A percentile compares a stretch with the other conserved stretches of the same genome.
These are phyloP conservation scores for Lactifluus pinguis DNA, from an alignment of 768 basidiomycete species.

Conservation along the genomic window DNA sequence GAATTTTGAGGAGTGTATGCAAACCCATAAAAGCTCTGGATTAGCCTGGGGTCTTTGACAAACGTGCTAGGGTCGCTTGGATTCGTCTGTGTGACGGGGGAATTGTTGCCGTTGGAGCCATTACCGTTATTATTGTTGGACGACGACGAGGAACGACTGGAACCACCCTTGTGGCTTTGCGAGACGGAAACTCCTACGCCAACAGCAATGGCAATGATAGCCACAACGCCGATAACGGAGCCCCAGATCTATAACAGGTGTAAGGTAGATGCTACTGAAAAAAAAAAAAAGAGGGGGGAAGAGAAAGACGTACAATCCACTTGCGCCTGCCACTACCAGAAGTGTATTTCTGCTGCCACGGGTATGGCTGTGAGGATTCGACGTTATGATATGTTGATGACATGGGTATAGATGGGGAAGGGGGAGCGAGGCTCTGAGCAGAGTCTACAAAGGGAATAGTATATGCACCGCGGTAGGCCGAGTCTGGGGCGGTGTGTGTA, in stretches of 20 bases:
- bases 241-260: conserved; percentile 41
- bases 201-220: conserved; percentile 50
- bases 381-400: background rate
- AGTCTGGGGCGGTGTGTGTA: background rate
- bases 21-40: conserved; percentile 74
- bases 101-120: conserved; percentile 13
- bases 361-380: background rate
- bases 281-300: background rate
- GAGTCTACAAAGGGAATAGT: background rate
- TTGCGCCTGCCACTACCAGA: background rate
- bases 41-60: conserved; percentile 53
- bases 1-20: conserved; percentile 79
- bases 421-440: background rate
- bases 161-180: conserved; percentile 19
- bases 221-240: conserved; percentile 35
- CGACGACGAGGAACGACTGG: conserved; percentile 16
- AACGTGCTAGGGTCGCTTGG: conserved; percentile 74
- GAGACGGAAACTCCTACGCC: conserved; percentile 58
- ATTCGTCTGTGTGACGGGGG: conserved; percentile 31
- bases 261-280: background rate
- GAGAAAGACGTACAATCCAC: conserved; percentile 13
- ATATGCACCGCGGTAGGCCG: conserved; percentile 7
- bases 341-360: conserved; percentile 10
- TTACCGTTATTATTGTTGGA: conserved; percentile 1
- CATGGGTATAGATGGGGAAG: background rate